Evolutionary conservation across 2,329 filamentous ascomycete genomes (phyloP).

Genomic region (Exserohilum turcica): DNA sequence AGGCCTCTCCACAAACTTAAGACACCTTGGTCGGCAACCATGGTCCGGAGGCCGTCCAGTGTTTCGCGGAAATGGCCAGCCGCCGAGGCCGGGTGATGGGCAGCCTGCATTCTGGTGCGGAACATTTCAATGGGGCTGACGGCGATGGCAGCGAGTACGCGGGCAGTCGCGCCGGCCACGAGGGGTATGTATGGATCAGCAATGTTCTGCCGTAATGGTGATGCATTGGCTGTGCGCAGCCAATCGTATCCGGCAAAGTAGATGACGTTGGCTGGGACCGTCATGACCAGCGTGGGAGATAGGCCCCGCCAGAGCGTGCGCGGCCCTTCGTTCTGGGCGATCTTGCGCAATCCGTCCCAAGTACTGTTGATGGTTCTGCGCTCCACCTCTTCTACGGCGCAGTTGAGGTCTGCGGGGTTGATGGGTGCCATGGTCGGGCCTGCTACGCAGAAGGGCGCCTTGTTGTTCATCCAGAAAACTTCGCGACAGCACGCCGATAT

Average conservation of each 20-base stretch:
- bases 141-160: conserved; percentile 77
- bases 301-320: conserved; percentile 89
- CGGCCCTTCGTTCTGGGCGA: conserved; percentile 88
- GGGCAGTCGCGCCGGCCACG: conserved; percentile 76
- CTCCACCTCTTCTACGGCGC: conserved; percentile 86
- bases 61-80: conserved; percentile 80
- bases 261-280: conserved; percentile 93
- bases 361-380: conserved; percentile 86
- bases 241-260: conserved; percentile 99
- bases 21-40: conserved; percentile 79
- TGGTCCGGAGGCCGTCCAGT: conserved; percentile 73
- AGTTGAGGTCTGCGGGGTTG: conserved; percentile 60
- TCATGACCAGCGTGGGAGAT: conserved; percentile 93
- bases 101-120: conserved; percentile 87
- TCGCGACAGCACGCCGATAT: conserved; percentile 95
- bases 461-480: conserved; percentile 94
- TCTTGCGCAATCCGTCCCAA: conserved; percentile 89
- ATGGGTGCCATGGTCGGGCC: conserved; percentile 56
- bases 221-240: conserved; percentile 74
- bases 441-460: conserved; percentile 79
- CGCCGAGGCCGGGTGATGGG: conserved; percentile 49
- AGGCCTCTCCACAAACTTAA: conserved; percentile 87
- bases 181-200: conserved; percentile 76
- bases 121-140: conserved; percentile 95
- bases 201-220: conserved; percentile 66